phyloP scores from a whole-genome alignment of 805 yeast genomes.

The Cyberlindnera subsufficiens region DNA sequence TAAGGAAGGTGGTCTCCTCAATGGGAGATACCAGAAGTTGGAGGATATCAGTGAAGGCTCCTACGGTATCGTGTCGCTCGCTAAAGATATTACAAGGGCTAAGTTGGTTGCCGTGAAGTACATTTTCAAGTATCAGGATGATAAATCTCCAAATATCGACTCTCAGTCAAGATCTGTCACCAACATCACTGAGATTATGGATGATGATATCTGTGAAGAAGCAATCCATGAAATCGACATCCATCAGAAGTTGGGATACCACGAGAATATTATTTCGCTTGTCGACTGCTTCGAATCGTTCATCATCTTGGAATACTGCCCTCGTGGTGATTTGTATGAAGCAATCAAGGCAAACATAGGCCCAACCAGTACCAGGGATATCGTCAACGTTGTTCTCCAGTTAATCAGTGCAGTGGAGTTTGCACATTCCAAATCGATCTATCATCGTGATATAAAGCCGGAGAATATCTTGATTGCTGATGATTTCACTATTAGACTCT shows the following conservation, averaged over 20 bases:
- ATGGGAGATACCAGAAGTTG: conserved; percentile 59
- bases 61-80: conserved; percentile 86
- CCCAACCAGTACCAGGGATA: conserved; percentile 42
- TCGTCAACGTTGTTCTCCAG: conserved; percentile 52
- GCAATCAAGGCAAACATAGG: conserved; percentile 59
- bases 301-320: conserved; percentile 73
- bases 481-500: conserved; percentile 53
- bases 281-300: conserved; percentile 63
- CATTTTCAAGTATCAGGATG: conserved; percentile 54
- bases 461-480: conserved; percentile 60
- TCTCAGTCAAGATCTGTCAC: conserved; percentile 27
- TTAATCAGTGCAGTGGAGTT: conserved; percentile 70
- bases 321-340: conserved; percentile 83
- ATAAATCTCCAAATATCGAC: conserved; percentile 23
- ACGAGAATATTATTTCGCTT: conserved; percentile 53
- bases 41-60: conserved; percentile 87
- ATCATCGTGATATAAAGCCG: conserved; percentile 78
- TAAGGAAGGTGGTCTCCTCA: conserved; percentile 45
- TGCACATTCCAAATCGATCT: conserved; percentile 66
- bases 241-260: conserved; percentile 53
- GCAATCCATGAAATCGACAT: conserved; percentile 66
- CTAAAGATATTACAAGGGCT: conserved; percentile 53
- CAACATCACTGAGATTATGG: conserved; percentile 21
- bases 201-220: conserved; percentile 44
- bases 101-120: conserved; percentile 80